phyloP scores from a whole-genome alignment of 139 green algal species.

The Tetradesmus lagerheimii region DNA sequence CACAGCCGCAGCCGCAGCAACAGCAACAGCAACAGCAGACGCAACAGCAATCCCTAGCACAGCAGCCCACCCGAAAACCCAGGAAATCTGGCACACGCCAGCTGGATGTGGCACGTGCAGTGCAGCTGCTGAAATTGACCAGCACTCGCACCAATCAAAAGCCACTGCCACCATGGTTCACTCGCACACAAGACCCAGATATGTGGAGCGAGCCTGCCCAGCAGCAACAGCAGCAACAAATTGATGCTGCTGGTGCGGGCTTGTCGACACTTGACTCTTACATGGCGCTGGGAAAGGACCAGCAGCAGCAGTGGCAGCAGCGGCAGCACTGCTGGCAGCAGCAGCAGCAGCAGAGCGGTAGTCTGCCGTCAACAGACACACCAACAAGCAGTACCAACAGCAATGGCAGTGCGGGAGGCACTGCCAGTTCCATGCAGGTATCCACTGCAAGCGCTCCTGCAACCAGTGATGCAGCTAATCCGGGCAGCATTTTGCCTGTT shows the following conservation, averaged over 20 bases:
- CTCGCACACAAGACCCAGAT: constrained; percentile 27
- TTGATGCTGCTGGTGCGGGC: neutral
- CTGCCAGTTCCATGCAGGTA: neutral
- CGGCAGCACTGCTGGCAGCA: neutral
- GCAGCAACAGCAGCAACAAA: neutral
- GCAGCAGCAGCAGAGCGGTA: neutral
- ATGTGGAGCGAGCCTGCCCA: neutral
- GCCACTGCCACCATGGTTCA: constrained; percentile 29
- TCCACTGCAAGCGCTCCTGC: neutral
- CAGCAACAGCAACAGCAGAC: constrained; percentile 24
- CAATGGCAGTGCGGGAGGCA: neutral
- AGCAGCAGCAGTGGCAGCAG: neutral
- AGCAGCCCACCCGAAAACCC: too few relatives aligned
- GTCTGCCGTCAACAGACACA: neutral
- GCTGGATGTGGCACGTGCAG: constrained; percentile 22
- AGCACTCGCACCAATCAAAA: neutral
- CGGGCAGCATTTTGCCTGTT: neutral
- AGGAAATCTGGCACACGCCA: neutral
- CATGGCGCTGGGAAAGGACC: constrained; percentile 4
- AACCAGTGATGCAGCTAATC: neutral
- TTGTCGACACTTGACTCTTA: neutral
- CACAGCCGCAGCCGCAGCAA: neutral
- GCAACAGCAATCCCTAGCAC: too few relatives aligned
- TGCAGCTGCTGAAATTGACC: constrained; percentile 34
- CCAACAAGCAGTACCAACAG: neutral